A percentile compares a stretch with the other conserved stretches of the same genome.
Conservation (phyloP, 2,329 filamentous ascomycete genomes). For the Paramyrothecium sp. region DNA sequence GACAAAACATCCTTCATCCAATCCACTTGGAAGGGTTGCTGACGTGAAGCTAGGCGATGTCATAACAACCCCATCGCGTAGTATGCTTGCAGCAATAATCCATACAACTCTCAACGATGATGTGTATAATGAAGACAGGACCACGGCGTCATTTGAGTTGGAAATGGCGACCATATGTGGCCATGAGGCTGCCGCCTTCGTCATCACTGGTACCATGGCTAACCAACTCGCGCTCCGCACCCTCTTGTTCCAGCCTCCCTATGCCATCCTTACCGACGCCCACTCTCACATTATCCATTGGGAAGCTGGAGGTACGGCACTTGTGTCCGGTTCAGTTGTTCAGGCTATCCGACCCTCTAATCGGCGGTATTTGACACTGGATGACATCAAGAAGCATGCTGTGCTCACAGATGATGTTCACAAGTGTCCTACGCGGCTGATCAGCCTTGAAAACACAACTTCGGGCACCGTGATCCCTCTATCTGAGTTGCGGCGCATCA, state of each 20-base stretch:
- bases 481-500: conserved; percentile 60
- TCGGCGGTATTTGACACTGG: conserved; percentile 38
- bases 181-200: conserved; percentile 67
- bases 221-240: conserved; percentile 75
- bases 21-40: background rate
- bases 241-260: conserved; percentile 67
- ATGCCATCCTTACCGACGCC: conserved; percentile 68
- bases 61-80: conserved; percentile 6
- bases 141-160: background rate
- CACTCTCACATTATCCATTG: conserved; percentile 66
- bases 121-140: conserved; percentile 5
- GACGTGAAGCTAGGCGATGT: conserved; percentile 3
- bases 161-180: conserved; percentile 22
- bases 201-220: conserved; percentile 78
- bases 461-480: conserved; percentile 68
- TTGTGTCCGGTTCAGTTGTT: conserved; percentile 63
- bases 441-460: conserved; percentile 40
- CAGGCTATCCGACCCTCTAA: conserved; percentile 40
- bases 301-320: conserved; percentile 56
- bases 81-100: conserved; percentile 8
- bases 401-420: conserved; percentile 40
- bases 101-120: conserved; percentile 6
- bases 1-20: background rate
- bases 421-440: conserved; percentile 36
- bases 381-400: conserved; percentile 33